phyloP scores from a whole-genome alignment of 441 rosid genomes.

The Kokia cookei region DNA sequence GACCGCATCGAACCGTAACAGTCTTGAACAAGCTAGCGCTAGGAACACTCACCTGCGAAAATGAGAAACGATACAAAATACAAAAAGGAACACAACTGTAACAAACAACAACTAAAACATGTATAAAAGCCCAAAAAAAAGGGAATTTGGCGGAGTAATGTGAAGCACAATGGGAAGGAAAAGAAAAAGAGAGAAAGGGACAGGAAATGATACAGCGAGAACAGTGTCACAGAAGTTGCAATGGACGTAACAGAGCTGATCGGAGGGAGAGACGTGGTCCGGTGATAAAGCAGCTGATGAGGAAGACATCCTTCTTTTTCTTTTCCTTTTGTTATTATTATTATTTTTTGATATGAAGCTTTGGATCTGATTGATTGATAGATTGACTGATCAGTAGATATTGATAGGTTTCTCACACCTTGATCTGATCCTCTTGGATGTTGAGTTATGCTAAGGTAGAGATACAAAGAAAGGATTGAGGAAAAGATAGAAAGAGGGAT shows the following conservation, averaged over 20 bases:
- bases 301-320: constrained; percentile 18
- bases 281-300: constrained; percentile 72
- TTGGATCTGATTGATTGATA: constrained; percentile 56
- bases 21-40: constrained; percentile 89
- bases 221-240: constrained; percentile 88
- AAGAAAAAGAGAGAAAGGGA: background rate
- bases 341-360: constrained; percentile 3
- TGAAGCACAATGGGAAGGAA: background rate
- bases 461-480: constrained; percentile 26
- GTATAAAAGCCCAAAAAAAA: background rate
- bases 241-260: constrained; percentile 95
- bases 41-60: constrained; percentile 80
- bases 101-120: background rate
- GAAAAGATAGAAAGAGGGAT: background rate
- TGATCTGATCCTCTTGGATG: constrained; percentile 57
- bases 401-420: constrained; percentile 34
- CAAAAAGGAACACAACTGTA: background rate
- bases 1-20: constrained; percentile 92
- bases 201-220: constrained; percentile 57
- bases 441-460: constrained; percentile 31
- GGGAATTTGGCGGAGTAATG: background rate
- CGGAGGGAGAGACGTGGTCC: constrained; percentile 92
- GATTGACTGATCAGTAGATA: constrained; percentile 57
- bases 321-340: too few relatives aligned
- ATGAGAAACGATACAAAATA: constrained; percentile 4